These are phyloP conservation scores for Penicillium ucsense DNA, from an alignment of 495 filamentous ascomycete genomes.

Conservation along the genomic window DNA sequence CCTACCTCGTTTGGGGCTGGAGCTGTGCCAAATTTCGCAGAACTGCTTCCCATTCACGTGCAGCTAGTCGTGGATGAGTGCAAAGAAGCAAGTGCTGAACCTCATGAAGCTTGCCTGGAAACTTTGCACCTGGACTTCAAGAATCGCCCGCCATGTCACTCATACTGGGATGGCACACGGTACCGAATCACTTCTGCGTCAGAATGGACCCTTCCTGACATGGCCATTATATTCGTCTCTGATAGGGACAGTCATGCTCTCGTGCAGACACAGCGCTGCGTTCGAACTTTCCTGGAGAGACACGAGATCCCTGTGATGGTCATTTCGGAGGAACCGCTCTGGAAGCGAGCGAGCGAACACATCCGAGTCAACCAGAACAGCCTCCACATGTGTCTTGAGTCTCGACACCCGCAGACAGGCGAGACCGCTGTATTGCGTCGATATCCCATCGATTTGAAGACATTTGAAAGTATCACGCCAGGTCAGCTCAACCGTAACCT, in stretches of 20 bases:
- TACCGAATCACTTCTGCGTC: slow-evolving; percentile 35
- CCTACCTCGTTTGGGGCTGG: slow-evolving; percentile 58
- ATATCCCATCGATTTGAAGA: slow-evolving; percentile 62
- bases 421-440: slow-evolving; percentile 45
- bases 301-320: slow-evolving; percentile 58
- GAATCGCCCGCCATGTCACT: slow-evolving; percentile 38
- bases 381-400: slow-evolving; percentile 63
- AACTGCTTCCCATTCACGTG: slow-evolving; percentile 66
- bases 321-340: slow-evolving; percentile 52
- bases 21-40: slow-evolving; percentile 47
- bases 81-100: slow-evolving; percentile 39
- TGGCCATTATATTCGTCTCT: slow-evolving; percentile 60
- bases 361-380: slow-evolving; percentile 43
- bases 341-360: slow-evolving; percentile 32
- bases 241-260: slow-evolving; percentile 39
- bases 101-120: slow-evolving; percentile 29
- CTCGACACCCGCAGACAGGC: slow-evolving; percentile 40
- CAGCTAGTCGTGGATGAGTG: slow-evolving; percentile 71
- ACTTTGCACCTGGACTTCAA: slow-evolving; percentile 50
- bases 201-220: slow-evolving; percentile 59
- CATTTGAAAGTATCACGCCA: slow-evolving; percentile 62
- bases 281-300: slow-evolving; percentile 53
- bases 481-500: slow-evolving; percentile 67
- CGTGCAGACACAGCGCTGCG: slow-evolving; percentile 42
- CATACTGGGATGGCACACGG: slow-evolving; percentile 35